Conservation (phyloP, 305 asterid species). For the Fraxinus latifolia region DNA sequence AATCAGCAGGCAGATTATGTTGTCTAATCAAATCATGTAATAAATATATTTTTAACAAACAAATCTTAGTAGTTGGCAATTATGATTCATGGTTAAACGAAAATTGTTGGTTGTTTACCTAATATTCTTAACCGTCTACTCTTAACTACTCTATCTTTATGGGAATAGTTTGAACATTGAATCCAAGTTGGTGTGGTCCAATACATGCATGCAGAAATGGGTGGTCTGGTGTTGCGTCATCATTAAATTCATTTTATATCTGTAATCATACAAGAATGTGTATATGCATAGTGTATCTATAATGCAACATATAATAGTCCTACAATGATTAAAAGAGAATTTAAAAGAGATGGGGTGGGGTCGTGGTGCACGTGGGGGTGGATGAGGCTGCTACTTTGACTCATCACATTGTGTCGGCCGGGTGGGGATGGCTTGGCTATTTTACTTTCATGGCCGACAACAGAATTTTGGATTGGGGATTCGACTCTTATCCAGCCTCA, state of each 20-base stretch:
- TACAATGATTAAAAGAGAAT: background rate
- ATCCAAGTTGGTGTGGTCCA: background rate
- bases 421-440: background rate
- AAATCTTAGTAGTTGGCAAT: background rate
- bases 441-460: conserved; percentile 35
- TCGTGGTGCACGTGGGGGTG: conserved; percentile 33
- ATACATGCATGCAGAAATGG: background rate
- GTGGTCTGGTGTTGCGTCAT: background rate
- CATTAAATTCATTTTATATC: background rate
- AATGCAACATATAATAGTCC: background rate
- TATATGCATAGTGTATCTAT: background rate
- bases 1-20: conserved; percentile 8
- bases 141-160: background rate
- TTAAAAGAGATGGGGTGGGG: conserved; percentile 9
- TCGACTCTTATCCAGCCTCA: background rate
- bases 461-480: background rate
- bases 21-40: background rate
- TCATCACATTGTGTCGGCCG: conserved; percentile 35
- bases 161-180: background rate
- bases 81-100: background rate
- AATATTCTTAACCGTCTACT: background rate
- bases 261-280: background rate
- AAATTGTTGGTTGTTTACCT: background rate
- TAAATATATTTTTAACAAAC: background rate
- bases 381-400: conserved; percentile 41